phyloP scores from a whole-genome alignment of 495 filamentous ascomycete genomes.

The Daldinia loculata region DNA sequence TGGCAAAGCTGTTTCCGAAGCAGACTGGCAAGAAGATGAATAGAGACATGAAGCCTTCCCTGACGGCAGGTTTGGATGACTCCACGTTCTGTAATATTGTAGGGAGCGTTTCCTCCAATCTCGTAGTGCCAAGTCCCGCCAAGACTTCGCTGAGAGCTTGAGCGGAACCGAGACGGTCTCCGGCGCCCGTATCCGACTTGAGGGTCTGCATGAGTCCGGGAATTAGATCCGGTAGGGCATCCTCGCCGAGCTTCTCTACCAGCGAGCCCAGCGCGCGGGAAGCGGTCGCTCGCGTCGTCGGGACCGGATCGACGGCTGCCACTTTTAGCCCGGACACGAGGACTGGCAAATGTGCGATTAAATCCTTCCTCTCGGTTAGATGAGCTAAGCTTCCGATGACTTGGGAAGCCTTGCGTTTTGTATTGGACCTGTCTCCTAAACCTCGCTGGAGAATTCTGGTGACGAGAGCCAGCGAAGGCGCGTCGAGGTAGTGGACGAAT shows the following conservation, averaged over 20 bases:
- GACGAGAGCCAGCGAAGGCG: constrained; percentile 91
- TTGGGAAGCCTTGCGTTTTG: constrained; percentile 93
- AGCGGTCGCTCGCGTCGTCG: constrained; percentile 94
- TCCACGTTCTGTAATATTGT: constrained; percentile 96
- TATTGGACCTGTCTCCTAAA: constrained; percentile 86
- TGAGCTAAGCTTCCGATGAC: constrained; percentile 98
- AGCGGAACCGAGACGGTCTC: constrained; percentile 93
- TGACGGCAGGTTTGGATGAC: constrained; percentile 86
- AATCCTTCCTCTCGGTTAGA: constrained; percentile 93
- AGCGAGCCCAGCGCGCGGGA: constrained; percentile 95
- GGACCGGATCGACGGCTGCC: constrained; percentile 93
- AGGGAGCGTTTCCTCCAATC: constrained; percentile 93
- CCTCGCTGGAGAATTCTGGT: constrained; percentile 95
- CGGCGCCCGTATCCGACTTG: constrained; percentile 95
- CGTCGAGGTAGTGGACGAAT: constrained; percentile 95
- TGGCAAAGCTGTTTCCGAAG: constrained; percentile 97
- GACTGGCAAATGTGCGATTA: constrained; percentile 89
- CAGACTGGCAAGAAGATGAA: constrained; percentile 99
- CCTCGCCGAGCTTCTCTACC: constrained; percentile 96
- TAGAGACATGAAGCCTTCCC: constrained; percentile 98
- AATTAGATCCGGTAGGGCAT: constrained; percentile 95
- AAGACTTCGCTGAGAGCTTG: constrained; percentile 97
- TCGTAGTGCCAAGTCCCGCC: constrained; percentile 88
- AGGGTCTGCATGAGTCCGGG: constrained; percentile 96
- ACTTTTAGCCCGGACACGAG: constrained; percentile 88